Conservation (phyloP, 805 yeast genomes). For the Saccharomycopsis capsularis region DNA sequence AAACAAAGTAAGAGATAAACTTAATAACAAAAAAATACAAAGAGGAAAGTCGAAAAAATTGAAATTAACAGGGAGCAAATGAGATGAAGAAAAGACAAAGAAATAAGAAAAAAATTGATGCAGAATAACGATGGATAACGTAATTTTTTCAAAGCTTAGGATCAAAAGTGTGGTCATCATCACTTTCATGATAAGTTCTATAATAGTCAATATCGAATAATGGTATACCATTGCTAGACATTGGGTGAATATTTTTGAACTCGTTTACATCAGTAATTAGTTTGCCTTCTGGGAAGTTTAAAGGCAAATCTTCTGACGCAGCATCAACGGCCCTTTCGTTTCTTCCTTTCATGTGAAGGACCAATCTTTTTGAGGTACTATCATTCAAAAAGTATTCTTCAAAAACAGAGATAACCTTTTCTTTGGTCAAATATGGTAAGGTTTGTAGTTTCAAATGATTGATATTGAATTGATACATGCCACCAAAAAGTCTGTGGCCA, state of each 20-base stretch:
- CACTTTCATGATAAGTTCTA: conserved; percentile 5
- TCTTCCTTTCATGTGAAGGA: conserved; percentile 44
- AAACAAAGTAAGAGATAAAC: no score
- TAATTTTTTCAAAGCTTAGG: no score
- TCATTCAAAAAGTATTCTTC: conserved; percentile 25
- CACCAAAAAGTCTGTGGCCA: conserved; percentile 63
- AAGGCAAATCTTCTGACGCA: background rate
- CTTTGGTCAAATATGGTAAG: conserved; percentile 37
- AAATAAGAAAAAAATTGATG: no score
- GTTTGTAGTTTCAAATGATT: conserved; percentile 50
- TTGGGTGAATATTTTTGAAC: conserved; percentile 47
- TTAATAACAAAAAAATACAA: no score
- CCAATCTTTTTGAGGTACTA: conserved; percentile 20
- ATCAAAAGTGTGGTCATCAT: background rate
- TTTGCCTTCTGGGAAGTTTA: conserved; percentile 40
- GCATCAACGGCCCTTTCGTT: conserved; percentile 6
- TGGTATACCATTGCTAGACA: conserved; percentile 63
- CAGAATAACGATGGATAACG: no score
- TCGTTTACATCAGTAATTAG: conserved; percentile 39
- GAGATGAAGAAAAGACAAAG: no score
- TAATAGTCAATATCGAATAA: conserved; percentile 27
- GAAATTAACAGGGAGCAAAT: no score
- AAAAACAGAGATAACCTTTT: conserved; percentile 53
- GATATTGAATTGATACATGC: conserved; percentile 69
- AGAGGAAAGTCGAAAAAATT: no score